Base-by-base conservation (phyloP, 768 basidiomycete genomes). In the Xerocomellus chrysenteron region DNA sequence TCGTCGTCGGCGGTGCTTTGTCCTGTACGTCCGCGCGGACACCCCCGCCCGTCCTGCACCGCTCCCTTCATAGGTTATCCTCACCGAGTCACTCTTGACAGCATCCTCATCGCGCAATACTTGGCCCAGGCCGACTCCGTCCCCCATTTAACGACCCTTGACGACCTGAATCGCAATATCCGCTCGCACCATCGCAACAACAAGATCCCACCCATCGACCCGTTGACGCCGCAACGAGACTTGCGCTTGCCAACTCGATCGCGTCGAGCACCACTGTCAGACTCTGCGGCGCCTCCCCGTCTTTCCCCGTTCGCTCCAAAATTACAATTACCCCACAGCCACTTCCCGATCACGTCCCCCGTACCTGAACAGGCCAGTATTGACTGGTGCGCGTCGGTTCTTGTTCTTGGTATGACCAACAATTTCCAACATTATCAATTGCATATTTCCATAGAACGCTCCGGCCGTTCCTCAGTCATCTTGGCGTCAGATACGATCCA, bases 381-480 rank as follows among this genome's bases (percentile, higher is more conserved):
- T 66, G 56, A 57, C 65, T 65, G 65, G 71, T 68, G 62, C 65
- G 70, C 66, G 54, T 63, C 62, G 62, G 61, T 59, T 70, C 61
- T 61, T 64, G 61, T 56, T 52, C 63, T 69, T 64, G 67, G 60
- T 70, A 72, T 73, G 69, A 69, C 67, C 67, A 59, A 58, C 60
- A 52, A 71, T 71, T 71, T 71, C 70, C 68, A 71, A 71, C 70
- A 62, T 55, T 48, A 54, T 64, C 63, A 68, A 71, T 73, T 73
- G 55, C 69, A 70, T 70, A 70, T 70, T 67, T 62, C 60, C 21
- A 60, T 69, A 67, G 69, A 70, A 61, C 68, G 68, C 63, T 68
- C 68, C 66, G 57, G 68, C 62, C 65, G 58, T 56, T 54, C 58
- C 59, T 54, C 62, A 56, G 54, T 56, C 59, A 54, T 62, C 61